A percentile compares a stretch with the other conserved stretches of the same genome.
Evolutionary conservation across 352 stramenopile genomes (phyloP).

Genomic region (Phytophthora nicotianae): DNA sequence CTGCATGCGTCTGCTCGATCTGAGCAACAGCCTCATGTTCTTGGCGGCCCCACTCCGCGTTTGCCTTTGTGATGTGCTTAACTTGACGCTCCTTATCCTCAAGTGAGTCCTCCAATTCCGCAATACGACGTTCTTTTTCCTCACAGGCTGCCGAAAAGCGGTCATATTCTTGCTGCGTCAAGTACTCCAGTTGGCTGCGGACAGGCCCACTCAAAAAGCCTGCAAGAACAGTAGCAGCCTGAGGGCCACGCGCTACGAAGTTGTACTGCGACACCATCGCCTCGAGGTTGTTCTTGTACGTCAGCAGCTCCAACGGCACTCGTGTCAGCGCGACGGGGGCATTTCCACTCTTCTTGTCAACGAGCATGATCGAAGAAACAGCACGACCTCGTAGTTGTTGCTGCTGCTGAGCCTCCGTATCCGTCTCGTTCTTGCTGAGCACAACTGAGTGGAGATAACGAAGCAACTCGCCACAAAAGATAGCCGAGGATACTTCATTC

Average conservation of each 20-base stretch:
- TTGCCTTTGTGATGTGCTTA: constrained; percentile 48
- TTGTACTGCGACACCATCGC: constrained; percentile 83
- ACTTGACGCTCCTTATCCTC: constrained; percentile 57
- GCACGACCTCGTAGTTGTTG: constrained; percentile 47
- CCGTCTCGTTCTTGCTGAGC: constrained; percentile 65
- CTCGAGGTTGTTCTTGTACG: constrained; percentile 82
- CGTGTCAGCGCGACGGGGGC: constrained; percentile 32
- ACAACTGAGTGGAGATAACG: constrained; percentile 76
- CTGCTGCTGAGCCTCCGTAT: constrained; percentile 60
- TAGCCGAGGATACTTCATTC: constrained; percentile 62
- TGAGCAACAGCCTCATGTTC: constrained; percentile 53
- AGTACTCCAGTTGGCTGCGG: constrained; percentile 45
- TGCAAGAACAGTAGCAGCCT: constrained; percentile 52
- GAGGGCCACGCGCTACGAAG: constrained; percentile 67
- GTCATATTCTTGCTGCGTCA: constrained; percentile 63
- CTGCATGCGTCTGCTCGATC: constrained; percentile 49
- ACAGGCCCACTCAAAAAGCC: constrained; percentile 67
- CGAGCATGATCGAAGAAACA: constrained; percentile 59
- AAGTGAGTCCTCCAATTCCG: constrained; percentile 54
- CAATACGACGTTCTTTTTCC: constrained; percentile 49
- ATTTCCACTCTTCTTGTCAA: constrained; percentile 40
- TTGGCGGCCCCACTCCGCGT: constrained; percentile 53
- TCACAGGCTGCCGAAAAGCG: constrained; percentile 62
- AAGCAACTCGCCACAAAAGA: constrained; percentile 73
- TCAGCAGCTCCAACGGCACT: constrained; percentile 69